Conservation (phyloP, 2,329 filamentous ascomycete species). For the Neophaeococcomyces aloes region DNA sequence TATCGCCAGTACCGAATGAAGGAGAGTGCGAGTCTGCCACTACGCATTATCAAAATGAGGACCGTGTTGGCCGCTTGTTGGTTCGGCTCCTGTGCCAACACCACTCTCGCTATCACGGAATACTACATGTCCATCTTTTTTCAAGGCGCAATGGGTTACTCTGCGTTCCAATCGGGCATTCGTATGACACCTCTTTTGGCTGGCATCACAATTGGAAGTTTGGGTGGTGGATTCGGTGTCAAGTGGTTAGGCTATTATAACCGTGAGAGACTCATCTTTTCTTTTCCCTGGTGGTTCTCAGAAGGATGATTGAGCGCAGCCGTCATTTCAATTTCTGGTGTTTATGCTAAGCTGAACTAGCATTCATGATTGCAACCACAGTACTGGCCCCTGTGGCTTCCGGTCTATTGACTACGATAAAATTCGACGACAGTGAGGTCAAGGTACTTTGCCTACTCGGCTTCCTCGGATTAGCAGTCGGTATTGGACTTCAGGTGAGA, state of each 20-base stretch:
- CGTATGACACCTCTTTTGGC: conserved; percentile 10
- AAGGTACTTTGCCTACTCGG: conserved; percentile 24
- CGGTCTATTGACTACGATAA: conserved; percentile 19
- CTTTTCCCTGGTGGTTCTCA: no score
- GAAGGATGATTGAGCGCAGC: no score
- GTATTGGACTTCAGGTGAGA: background rate
- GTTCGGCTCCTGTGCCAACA: conserved; percentile 28
- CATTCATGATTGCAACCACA: conserved; percentile 24
- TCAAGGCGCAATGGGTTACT: conserved; percentile 22
- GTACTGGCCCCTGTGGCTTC: conserved; percentile 19
- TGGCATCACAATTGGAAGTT: conserved; percentile 5
- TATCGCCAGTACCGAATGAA: conserved; percentile 35
- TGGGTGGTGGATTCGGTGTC: conserved; percentile 2
- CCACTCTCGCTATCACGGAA: conserved; percentile 9
- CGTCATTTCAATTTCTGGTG: no score
- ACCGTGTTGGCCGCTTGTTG: conserved; percentile 25
- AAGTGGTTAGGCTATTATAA: conserved; percentile 10
- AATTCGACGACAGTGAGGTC: conserved; percentile 2
- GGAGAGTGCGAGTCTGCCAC: conserved; percentile 40
- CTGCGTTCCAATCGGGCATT: conserved; percentile 10
- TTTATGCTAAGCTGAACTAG: background rate
- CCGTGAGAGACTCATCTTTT: no score
- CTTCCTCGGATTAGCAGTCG: conserved; percentile 24
- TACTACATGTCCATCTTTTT: conserved; percentile 14
- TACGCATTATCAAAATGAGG: conserved; percentile 37